Conservation (phyloP, 1,139 yeast species). For the Sugiyamaella xylanicola region DNA sequence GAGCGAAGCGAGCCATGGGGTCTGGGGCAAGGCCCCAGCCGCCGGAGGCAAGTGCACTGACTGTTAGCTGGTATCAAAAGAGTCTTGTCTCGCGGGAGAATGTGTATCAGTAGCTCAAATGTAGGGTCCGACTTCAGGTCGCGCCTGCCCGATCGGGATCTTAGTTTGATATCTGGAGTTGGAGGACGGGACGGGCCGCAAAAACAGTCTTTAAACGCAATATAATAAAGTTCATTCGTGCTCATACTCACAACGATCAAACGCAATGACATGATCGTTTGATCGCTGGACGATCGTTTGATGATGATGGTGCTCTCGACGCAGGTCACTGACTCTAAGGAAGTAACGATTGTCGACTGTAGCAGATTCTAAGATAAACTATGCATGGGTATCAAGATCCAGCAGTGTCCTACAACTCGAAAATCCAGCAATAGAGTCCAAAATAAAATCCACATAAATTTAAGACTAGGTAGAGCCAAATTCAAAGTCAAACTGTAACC, state of each 20-base stretch:
- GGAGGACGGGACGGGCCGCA: neutral
- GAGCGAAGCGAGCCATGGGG: too few relatives aligned
- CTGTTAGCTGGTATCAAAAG: too few relatives aligned
- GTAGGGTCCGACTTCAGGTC: neutral
- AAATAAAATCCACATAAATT: neutral
- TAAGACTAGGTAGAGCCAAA: neutral
- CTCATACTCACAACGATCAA: neutral
- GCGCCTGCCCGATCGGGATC: neutral
- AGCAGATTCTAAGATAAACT: neutral
- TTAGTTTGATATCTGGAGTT: neutral
- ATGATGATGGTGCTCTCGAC: neutral
- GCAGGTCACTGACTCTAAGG: neutral
- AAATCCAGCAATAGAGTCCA: too few relatives aligned
- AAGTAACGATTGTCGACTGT: neutral
- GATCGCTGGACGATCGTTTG: slow-evolving; percentile 1
- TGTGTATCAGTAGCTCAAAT: neutral
- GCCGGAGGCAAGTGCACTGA: too few relatives aligned
- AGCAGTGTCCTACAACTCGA: too few relatives aligned
- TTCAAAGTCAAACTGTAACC: neutral
- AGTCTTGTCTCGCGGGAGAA: neutral
- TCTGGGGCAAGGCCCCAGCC: too few relatives aligned
- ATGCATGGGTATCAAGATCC: neutral
- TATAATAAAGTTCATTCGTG: neutral
- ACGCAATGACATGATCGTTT: slow-evolving; percentile 2
- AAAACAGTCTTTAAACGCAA: neutral